Base-by-base conservation (phyloP, 805 yeast species). In the Kluyveromyces lactis region DNA sequence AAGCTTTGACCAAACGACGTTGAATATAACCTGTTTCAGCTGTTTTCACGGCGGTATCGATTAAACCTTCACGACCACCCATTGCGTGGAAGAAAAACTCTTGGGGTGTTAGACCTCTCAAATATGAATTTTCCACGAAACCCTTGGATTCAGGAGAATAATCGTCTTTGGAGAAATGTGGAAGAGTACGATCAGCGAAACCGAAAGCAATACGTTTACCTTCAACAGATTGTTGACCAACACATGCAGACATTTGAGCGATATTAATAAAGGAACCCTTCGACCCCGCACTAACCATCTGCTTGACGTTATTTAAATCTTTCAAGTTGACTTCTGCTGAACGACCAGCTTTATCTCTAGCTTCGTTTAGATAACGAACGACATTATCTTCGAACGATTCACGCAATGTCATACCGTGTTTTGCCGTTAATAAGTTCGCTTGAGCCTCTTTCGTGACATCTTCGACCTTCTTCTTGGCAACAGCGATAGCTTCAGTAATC, bases 31-130 rank as follows among this genome's bases (percentile, higher is more conserved):
- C 97, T 19, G 97, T 89, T 67, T 90, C 97, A 2, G 99, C 97
- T 31, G 99, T 92, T 64, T 92, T 92, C 36, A 92, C 99, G 12
- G 99, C 99, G 40, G 99, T 92, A 74, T 92, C 99, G 62, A 92
- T 94, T 60, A 92, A 73, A 73, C 99, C 99, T 70, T 92, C 99
- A 75, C 99, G 86, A 71, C 99, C 99, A 58, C 98, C 97, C 96
- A 92, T 92, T 39, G 97, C 97, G 63, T 92, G 99, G 81, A 92
- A 92, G 63, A 92, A 89, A 64, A 92, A 92, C 64, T 92, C 99
- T 64, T 92, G 97, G 26, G 99, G 98, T 4, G 98, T 89, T 56
- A 92, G 73, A 28, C 99, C 99, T 71, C 97, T 80, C 59, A 90
- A 72, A 59, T 92, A 92, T 11, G 98, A 92, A 61, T 92, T 92